Percentiles rank a stretch among this genome's conserved stretches.
Conservation (phyloP, 768 basidiomycete genomes). For the Xerocomus spinulosus region DNA sequence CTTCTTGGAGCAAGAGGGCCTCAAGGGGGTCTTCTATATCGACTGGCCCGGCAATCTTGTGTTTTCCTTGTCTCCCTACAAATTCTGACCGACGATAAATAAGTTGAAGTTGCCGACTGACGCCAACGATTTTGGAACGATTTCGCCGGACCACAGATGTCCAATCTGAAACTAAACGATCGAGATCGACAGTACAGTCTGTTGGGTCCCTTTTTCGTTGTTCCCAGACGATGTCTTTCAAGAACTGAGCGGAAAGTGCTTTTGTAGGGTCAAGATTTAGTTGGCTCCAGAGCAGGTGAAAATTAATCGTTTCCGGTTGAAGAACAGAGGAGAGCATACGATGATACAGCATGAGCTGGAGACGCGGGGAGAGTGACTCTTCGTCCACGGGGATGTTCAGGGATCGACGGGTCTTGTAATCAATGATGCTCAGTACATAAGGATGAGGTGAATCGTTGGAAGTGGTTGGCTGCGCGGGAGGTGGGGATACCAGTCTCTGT, state of each 20-base stretch:
- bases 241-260: slow-evolving; percentile 49
- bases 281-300: slow-evolving; percentile 47
- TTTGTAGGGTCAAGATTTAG: slow-evolving; percentile 40
- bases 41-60: slow-evolving; percentile 1
- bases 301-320: slow-evolving; percentile 44
- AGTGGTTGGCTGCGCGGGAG: slow-evolving; percentile 5
- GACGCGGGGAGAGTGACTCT: slow-evolving; percentile 53
- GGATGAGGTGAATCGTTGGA: background rate
- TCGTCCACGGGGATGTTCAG: slow-evolving; percentile 49
- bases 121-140: slow-evolving; percentile 22
- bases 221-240: slow-evolving; percentile 28
- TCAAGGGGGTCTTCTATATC: slow-evolving; percentile 12
- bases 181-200: slow-evolving; percentile 25
- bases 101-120: slow-evolving; percentile 37
- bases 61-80: background rate
- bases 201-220: slow-evolving; percentile 15
- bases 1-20: slow-evolving; percentile 31
- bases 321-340: slow-evolving; percentile 56
- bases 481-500: slow-evolving; percentile 16
- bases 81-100: slow-evolving; percentile 34
- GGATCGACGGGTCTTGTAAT: slow-evolving; percentile 65
- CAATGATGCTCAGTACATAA: slow-evolving; percentile 45
- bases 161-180: slow-evolving; percentile 33
- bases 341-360: slow-evolving; percentile 78
- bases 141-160: slow-evolving; percentile 17